Conservation (phyloP, 495 filamentous ascomycete genomes). For the Hypoxylon trugodes region DNA sequence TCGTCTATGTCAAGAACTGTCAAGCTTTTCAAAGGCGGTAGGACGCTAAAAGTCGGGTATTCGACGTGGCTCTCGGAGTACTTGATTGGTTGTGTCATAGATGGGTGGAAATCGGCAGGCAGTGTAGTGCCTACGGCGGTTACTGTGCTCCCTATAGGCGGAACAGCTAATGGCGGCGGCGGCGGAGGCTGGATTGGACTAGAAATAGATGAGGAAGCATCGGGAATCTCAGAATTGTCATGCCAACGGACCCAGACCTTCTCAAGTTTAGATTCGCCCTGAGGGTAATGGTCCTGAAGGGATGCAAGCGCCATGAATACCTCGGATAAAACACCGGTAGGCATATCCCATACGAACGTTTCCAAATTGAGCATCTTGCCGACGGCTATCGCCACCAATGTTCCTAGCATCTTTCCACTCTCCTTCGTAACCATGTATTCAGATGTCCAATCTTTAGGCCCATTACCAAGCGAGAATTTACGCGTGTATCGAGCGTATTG, state of each 20-base stretch:
- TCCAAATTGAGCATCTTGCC: slow-evolving; percentile 89
- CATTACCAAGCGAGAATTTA: slow-evolving; percentile 92
- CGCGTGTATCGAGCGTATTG: slow-evolving; percentile 85
- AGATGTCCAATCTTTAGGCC: slow-evolving; percentile 80
- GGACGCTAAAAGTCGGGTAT: slow-evolving; percentile 84
- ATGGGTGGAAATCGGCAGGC: slow-evolving; percentile 42
- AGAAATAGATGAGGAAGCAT: slow-evolving; percentile 32
- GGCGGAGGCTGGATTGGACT: slow-evolving; percentile 42
- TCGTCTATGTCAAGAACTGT: slow-evolving; percentile 92
- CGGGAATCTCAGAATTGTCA: slow-evolving; percentile 68
- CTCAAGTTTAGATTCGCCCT: slow-evolving; percentile 72
- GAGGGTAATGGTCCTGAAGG: slow-evolving; percentile 68
- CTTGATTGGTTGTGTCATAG: slow-evolving; percentile 36
- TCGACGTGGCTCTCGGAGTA: slow-evolving; percentile 67
- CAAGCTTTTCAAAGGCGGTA: slow-evolving; percentile 82
- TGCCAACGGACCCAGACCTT: slow-evolving; percentile 91
- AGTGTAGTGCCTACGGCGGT: slow-evolving; percentile 54
- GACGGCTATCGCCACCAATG: slow-evolving; percentile 84
- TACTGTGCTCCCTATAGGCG: slow-evolving; percentile 52
- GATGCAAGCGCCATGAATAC: slow-evolving; percentile 87
- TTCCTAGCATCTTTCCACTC: slow-evolving; percentile 92
- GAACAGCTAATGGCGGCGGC: slow-evolving; percentile 40
- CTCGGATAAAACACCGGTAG: slow-evolving; percentile 85
- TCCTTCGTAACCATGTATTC: slow-evolving; percentile 91
- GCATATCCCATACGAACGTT: slow-evolving; percentile 96